Base-by-base conservation (phyloP, 2,329 filamentous ascomycete genomes). In the Phaeosphaeriaceae sp. region DNA sequence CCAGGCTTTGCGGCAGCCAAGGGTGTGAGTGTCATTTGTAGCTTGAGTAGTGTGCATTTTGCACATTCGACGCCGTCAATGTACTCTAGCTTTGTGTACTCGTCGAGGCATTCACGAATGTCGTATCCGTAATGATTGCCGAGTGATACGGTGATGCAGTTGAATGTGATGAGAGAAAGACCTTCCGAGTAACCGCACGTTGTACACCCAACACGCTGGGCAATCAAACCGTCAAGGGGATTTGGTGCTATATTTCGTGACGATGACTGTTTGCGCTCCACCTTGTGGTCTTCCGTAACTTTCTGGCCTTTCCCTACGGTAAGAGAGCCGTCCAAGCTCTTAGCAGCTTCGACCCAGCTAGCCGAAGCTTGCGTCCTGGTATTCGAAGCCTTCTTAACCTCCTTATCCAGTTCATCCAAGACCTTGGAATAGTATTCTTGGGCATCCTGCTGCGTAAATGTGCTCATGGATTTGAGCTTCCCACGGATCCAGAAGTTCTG, bases 351-450 rank as follows among this genome's bases (percentile, higher is more conserved):
- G 16, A 64, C 40, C 53, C 67, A 70, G 30, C 78, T 67, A 34
- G 61, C 59, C 32, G 52, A 63, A 16, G 46, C 74, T 72, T 64
- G 76, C 48, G 54, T 77, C 68, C 68, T 74, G 69, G 61, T 77
- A 71, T 68, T 79, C 56, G 51, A 70, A 64, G 46, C 72, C 67
- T 50, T 75, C 76, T 37, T 80, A 33, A 90, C 79, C 66, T 95
- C 90, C 64, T 87, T 88, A 64, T 97, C 90, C 21, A 96, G 79
- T 61, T 92, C 87, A 59, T 93, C 91, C 39, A 97, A 74, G 12
- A 99, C 81, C 65, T 93, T 95, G 13, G 91, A 93, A 64, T 90
- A 97, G 72, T 97, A 99, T 72, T 99, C 94, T 69, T 97, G 94
- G 4, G 94, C 94, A 74, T 99, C 94, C 74, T 99, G 94, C 70